These are phyloP conservation scores for Phytomonas serpens DNA, from an alignment of 208 protist genomes.

Conservation along the genomic window DNA sequence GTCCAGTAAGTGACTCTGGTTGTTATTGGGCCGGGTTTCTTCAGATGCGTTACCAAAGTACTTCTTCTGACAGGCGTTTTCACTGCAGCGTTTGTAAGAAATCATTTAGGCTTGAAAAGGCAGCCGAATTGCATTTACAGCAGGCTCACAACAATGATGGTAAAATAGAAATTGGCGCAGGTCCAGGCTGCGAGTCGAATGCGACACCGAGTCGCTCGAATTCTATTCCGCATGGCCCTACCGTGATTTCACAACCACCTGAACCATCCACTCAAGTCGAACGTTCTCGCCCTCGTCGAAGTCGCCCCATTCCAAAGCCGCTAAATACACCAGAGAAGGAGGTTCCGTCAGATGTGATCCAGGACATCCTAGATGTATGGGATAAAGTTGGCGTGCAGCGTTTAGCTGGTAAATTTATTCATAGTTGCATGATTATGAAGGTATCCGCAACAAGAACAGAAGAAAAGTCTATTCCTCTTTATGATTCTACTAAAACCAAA, in stretches of 20 bases:
- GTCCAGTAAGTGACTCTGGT: not conserved
- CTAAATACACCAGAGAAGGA: constrained; percentile 66
- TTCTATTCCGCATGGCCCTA: not conserved
- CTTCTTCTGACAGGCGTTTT: constrained; percentile 61
- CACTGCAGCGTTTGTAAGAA: constrained; percentile 87
- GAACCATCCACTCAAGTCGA: constrained; percentile 14
- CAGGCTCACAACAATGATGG: constrained; percentile 77
- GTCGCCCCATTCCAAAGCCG: constrained; percentile 67
- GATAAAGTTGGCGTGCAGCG: constrained; percentile 65
- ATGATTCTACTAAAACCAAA: constrained; percentile 31
- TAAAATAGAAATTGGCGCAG: constrained; percentile 44
- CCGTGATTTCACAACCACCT: not conserved
- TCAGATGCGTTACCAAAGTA: constrained; percentile 2
- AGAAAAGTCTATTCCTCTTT: constrained; percentile 30
- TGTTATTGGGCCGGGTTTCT: not conserved
- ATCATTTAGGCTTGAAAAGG: constrained; percentile 82
- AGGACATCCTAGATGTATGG: constrained; percentile 70
- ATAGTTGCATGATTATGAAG: constrained; percentile 86
- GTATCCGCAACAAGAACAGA: constrained; percentile 65
- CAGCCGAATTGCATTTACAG: constrained; percentile 77
- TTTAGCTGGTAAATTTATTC: constrained; percentile 65
- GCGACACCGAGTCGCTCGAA: not conserved
- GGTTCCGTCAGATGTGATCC: constrained; percentile 48
- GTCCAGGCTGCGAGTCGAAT: constrained; percentile 27
- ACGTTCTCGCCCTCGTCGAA: constrained; percentile 32